Conservation (phyloP, 306 rosid species). For the Carpinus fangiana region DNA sequence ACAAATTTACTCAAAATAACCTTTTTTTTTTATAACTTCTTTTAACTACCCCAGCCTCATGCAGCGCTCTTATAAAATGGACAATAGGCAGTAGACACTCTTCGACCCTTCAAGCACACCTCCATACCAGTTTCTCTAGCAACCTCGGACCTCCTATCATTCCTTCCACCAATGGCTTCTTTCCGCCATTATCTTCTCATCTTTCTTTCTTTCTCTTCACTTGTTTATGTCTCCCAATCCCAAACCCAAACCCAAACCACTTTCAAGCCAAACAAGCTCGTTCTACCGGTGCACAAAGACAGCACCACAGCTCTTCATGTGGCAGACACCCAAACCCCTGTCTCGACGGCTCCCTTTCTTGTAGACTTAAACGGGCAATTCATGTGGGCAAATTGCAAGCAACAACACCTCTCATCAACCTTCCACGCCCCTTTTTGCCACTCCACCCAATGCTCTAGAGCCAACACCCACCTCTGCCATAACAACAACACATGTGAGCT, state of each 20-base stretch:
- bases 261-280: constrained; percentile 31
- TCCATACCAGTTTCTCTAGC: background rate
- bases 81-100: background rate
- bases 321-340: constrained; percentile 43
- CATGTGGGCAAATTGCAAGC: constrained; percentile 48
- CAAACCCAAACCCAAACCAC: background rate
- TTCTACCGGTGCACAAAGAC: constrained; percentile 38
- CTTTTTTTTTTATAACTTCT: too few relatives aligned
- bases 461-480: constrained; percentile 40
- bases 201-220: background rate
- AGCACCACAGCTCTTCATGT: constrained; percentile 46
- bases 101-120: background rate
- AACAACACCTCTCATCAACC: constrained; percentile 32
- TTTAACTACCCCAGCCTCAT: too few relatives aligned
- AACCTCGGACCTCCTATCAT: background rate
- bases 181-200: constrained; percentile 7
- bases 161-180: constrained; percentile 23
- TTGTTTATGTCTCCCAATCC: background rate
- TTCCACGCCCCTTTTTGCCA: constrained; percentile 54
- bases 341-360: constrained; percentile 26
- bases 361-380: constrained; percentile 48
- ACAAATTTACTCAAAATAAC: too few relatives aligned
- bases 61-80: background rate
- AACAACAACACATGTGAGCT: constrained; percentile 46
- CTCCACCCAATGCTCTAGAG: constrained; percentile 51